phyloP scores from a whole-genome alignment of 257 asterid genomes.

The Anisodus acutangulus region DNA sequence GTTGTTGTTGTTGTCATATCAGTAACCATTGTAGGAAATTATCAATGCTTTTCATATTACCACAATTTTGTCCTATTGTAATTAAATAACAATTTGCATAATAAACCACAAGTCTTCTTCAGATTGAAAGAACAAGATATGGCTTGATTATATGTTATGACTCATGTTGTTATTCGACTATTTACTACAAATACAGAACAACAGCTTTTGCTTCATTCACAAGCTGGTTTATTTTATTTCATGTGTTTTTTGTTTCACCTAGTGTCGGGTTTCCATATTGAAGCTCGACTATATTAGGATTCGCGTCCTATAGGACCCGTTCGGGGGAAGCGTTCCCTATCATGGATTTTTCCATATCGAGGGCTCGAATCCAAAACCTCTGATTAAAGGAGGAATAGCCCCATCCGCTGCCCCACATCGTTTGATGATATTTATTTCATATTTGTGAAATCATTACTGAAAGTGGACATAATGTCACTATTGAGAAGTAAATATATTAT shows the following conservation, averaged over 20 bases:
- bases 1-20: slow-evolving; percentile 1
- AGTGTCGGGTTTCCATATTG: no score
- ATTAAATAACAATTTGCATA: not conserved
- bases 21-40: slow-evolving; percentile 6
- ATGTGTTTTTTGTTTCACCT: no score
- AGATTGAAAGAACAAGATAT: slow-evolving; percentile 20
- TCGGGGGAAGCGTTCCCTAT: no score
- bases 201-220: not conserved
- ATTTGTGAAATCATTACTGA: not conserved
- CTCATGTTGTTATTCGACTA: not conserved
- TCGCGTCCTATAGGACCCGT: no score
- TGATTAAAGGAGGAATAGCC: no score
- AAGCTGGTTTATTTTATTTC: not conserved
- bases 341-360: no score
- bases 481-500: not conserved
- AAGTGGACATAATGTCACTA: not conserved
- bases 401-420: no score
- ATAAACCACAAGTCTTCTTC: slow-evolving; percentile 33
- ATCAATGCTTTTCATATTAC: slow-evolving; percentile 34
- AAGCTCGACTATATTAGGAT: no score
- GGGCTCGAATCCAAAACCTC: no score
- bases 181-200: slow-evolving; percentile 4
- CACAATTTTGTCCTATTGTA: slow-evolving; percentile 30
- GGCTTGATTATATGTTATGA: not conserved
- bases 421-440: not conserved